A percentile compares a stretch with the other conserved stretches of the same genome.
These are phyloP conservation scores for Boletus rubescentipes DNA, from an alignment of 768 basidiomycete species.

Conservation along the genomic window DNA sequence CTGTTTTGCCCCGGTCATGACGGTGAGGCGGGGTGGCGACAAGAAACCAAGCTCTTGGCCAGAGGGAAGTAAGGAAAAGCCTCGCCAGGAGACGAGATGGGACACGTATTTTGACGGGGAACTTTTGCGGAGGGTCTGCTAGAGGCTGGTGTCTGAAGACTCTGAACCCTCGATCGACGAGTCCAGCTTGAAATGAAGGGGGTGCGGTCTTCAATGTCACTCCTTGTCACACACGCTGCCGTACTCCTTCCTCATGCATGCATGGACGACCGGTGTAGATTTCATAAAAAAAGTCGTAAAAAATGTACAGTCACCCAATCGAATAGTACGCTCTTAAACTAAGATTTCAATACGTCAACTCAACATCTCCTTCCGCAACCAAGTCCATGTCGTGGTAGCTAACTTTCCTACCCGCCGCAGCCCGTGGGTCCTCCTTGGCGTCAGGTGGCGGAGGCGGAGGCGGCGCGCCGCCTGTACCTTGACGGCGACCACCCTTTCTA, in stretches of 20 bases:
- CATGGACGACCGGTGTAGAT: conserved; percentile 23
- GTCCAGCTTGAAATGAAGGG: conserved; percentile 25
- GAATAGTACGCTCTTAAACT: conserved; percentile 28
- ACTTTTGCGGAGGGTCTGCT: conserved; percentile 13
- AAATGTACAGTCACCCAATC: conserved; percentile 20
- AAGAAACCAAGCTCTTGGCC: conserved; percentile 18
- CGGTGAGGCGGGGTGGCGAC: conserved; percentile 7
- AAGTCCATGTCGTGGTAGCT: conserved; percentile 97
- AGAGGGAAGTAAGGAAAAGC: conserved; percentile 10
- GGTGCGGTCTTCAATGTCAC: conserved; percentile 21
- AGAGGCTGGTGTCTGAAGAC: no score
- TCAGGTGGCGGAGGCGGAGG: conserved; percentile 83
- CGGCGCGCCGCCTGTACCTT: conserved; percentile 46
- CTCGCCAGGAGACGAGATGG: conserved; percentile 31
- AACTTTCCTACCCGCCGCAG: conserved; percentile 83
- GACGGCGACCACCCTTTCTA: conserved; percentile 38
- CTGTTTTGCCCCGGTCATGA: conserved; percentile 33
- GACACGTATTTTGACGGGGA: conserved; percentile 12
- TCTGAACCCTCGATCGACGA: conserved; percentile 29
- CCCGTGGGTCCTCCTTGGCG: conserved; percentile 90
- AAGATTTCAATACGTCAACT: conserved; percentile 44
- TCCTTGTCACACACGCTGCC: conserved; percentile 26
- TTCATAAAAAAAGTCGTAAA: conserved; percentile 27
- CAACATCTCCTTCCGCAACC: conserved; percentile 79
- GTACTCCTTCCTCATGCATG: conserved; percentile 19